A percentile compares a stretch with the other conserved stretches of the same genome.
Evolutionary conservation across 2,329 filamentous ascomycete species (phyloP).

Genomic region (Aspergillus vadensis): DNA sequence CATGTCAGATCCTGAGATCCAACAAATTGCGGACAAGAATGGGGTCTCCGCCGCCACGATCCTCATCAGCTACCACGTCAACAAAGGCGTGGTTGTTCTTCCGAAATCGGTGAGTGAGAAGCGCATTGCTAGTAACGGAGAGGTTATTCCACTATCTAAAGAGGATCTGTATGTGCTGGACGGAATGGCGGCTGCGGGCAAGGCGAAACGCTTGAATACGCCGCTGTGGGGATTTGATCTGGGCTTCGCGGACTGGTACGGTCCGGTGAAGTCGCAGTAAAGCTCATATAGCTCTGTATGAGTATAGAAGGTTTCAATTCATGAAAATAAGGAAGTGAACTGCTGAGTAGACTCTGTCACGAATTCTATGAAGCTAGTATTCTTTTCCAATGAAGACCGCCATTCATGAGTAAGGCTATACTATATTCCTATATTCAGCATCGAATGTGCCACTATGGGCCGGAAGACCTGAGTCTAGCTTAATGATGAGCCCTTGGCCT

Average conservation of each 20-base stretch:
- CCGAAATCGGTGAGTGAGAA: constrained; percentile 7
- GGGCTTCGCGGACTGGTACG: constrained; percentile 32
- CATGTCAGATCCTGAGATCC: constrained; percentile 5
- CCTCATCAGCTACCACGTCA: constrained; percentile 12
- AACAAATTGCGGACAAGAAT: constrained; percentile 3
- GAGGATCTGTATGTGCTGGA: constrained; percentile 29
- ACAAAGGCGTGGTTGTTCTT: constrained; percentile 5
- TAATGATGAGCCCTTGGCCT: too few relatives aligned
- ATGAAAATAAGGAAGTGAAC: too few relatives aligned
- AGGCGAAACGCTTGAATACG: constrained; percentile 38
- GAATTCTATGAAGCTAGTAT: too few relatives aligned
- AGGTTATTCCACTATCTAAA: neutral
- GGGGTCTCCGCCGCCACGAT: constrained; percentile 3
- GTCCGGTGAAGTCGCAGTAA: neutral
- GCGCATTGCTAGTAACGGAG: constrained; percentile 1
- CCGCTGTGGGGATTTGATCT: constrained; percentile 38
- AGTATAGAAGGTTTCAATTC: too few relatives aligned
- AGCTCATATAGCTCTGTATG: neutral
- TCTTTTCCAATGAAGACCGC: too few relatives aligned
- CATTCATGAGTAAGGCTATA: too few relatives aligned
- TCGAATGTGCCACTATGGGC: too few relatives aligned
- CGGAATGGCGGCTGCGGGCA: constrained; percentile 32
- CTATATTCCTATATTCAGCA: too few relatives aligned
- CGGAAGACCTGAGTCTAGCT: too few relatives aligned
- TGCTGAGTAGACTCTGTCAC: too few relatives aligned